Conservation (phyloP, 345 rosid species). For the Psidium friedrichsthalianum region DNA sequence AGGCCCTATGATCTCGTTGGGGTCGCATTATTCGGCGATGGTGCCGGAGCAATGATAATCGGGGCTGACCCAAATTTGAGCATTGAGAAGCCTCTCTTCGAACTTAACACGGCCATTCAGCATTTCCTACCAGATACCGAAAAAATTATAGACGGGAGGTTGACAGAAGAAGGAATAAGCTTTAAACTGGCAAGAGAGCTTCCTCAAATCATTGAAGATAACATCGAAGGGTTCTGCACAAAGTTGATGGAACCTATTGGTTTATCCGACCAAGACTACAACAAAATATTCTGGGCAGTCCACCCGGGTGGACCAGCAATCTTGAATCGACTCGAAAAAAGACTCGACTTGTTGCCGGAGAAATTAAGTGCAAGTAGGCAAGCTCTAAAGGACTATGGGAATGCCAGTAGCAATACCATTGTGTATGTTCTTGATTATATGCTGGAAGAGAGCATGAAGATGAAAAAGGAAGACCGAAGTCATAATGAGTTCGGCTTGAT, state of each 20-base stretch:
- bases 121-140: slow-evolving; percentile 75
- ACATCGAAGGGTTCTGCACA: slow-evolving; percentile 67
- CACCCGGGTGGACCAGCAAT: slow-evolving; percentile 99
- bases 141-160: slow-evolving; percentile 69
- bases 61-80: slow-evolving; percentile 55
- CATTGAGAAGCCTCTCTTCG: slow-evolving; percentile 68
- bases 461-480: slow-evolving; percentile 5
- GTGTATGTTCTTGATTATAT: slow-evolving; percentile 88
- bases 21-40: slow-evolving; percentile 89
- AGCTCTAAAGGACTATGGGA: slow-evolving; percentile 89
- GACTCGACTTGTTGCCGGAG: slow-evolving; percentile 60
- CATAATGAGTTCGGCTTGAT: slow-evolving; percentile 65
- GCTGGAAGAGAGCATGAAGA: slow-evolving; percentile 62
- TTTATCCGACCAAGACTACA: slow-evolving; percentile 38
- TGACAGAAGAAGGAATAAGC: slow-evolving; percentile 88
- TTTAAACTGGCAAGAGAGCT: slow-evolving; percentile 86
- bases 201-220: slow-evolving; percentile 86
- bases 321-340: slow-evolving; percentile 70
- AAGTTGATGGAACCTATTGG: slow-evolving; percentile 43
- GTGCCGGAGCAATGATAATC: slow-evolving; percentile 77
- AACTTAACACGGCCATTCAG: slow-evolving; percentile 79
- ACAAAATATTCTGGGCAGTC: slow-evolving; percentile 89
- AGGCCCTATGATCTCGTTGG: slow-evolving; percentile 97
- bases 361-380: slow-evolving; percentile 72
- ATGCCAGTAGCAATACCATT: slow-evolving; percentile 89